Evolutionary conservation across 2,329 filamentous ascomycete genomes (phyloP), one percentile per base, ranked within the genome.

Genomic region (Chaetomiaceae sp.): DNA sequence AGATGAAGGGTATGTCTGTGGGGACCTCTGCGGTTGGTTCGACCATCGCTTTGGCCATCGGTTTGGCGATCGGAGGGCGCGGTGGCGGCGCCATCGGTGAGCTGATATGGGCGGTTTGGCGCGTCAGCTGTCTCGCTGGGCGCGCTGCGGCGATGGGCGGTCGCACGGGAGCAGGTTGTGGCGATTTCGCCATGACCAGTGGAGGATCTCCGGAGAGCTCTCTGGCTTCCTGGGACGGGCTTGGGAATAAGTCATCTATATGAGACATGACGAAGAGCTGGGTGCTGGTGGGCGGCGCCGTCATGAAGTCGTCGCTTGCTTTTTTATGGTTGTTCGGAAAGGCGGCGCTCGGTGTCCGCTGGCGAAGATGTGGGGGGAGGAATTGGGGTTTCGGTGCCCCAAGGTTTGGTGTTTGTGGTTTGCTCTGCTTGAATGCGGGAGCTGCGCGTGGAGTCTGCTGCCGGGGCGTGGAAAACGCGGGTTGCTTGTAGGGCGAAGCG

Each of bases 141-240:
- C 12, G 2, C 1, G 12, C 4, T 2, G 15, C 14, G 12, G 43
- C 42, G 3, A 53, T 33, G 0, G 55, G 44, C 3, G 51, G 45
- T 0, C 39, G 56, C 7, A 54, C 60, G 47, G 42, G 60, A 61
- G 14, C 56, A 59, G 31, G 61, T 34, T 45, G 49, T 11, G 39
- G 39, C 25, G 63, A 61, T 9, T 54, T 60, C 47, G 44, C 59
- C 61, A 22, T 59, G 58, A 20, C 61, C 29, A 20, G 23, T 6
- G 38, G 19, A 5, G 46, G 62, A 56, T 76, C 71, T 29, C 76
- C 74, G 2, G 70, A 63, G 3, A 84, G 65, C 62, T 84, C 80
- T 17, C 74, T 70, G 6, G 72, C 70, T 62, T 81, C 76, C 60
- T 84, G 81, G 0, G 57, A 54, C 53, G 55, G 55, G 45, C 51